Conservation (phyloP, 371 early-diverging fungal genomes). For the Saksenaea oblongispora region DNA sequence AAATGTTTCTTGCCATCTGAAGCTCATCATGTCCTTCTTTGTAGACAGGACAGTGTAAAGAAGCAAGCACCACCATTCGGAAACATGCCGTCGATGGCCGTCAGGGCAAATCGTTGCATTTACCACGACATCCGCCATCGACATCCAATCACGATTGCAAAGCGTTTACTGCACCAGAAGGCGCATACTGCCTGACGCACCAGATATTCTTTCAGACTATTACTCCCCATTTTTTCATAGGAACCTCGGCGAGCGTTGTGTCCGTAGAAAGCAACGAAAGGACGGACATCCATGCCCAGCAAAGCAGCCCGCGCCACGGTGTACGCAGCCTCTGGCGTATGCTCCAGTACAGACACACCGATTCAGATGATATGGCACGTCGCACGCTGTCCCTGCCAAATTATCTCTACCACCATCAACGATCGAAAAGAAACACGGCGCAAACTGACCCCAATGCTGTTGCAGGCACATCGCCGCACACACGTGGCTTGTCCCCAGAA, state of each 20-base stretch:
- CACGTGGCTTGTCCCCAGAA: conserved; percentile 18
- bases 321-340: conserved; percentile 34
- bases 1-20: background rate
- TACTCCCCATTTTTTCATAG: conserved; percentile 48
- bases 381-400: conserved; percentile 32
- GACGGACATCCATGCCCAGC: conserved; percentile 25
- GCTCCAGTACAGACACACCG: conserved; percentile 12
- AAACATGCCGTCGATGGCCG: conserved; percentile 36
- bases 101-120: conserved; percentile 4
- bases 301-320: conserved; percentile 43
- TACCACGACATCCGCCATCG: conserved; percentile 39
- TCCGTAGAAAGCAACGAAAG: conserved; percentile 62
- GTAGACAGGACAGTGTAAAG: conserved; percentile 24
- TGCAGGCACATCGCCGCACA: conserved; percentile 4
- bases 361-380: conserved; percentile 22
- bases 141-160: conserved; percentile 37
- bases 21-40: background rate
- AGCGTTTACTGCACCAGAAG: conserved; percentile 58
- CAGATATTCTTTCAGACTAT: conserved; percentile 56
- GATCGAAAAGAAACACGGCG: conserved; percentile 5
- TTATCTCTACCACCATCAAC: conserved; percentile 23
- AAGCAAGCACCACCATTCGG: conserved; percentile 29
- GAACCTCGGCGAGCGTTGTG: conserved; percentile 58
- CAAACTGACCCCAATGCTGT: conserved; percentile 12
- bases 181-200: conserved; percentile 49